Evolutionary conservation across 2,329 filamentous ascomycete genomes (phyloP), one percentile per base, ranked within the genome.

Genomic region (Scedosporium boydii): DNA sequence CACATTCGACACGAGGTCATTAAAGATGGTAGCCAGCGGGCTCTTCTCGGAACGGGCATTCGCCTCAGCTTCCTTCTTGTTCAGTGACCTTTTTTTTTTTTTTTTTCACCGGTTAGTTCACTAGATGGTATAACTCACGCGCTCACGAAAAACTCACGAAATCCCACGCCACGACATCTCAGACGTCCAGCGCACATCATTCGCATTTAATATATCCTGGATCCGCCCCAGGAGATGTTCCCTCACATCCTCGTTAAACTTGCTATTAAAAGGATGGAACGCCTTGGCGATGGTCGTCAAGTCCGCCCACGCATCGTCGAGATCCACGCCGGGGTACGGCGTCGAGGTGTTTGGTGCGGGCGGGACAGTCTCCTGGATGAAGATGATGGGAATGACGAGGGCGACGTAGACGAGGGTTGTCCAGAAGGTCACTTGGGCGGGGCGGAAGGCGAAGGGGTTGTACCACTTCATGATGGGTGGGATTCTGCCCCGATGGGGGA

Each of bases 231-330:
- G 78, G 41, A 98, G 77, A 80, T 88, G 97, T 41, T 84, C 77
- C 65, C 90, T 87, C 41, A 97, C 87, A 26, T 85, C 78, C 68
- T 96, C 93, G 72, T 97, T 98, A 64, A 84, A 81, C 64, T 81
- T 87, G 67, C 89, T 93, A 75, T 96, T 97, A 78, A 91, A 96
- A 0, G 95, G 93, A 72, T 96, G 95, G 71, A 89, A 95, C 1
- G 81, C 80, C 66, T 80, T 80, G 41, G 89, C 93, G 58, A 99
- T 81, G 62, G 81, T 77, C 64, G 91, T 85, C 38, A 99, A 80
- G 71, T 98, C 93, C 12, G 80, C 75, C 93, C 93, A 98, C 44
- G 93, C 91, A 75, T 96, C 87, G 2, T 87, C 88, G 61, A 98
- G 76, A 69, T 96, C 91, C 69, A 96, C 77, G 18, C 91, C 92